Evolutionary conservation across 1,284 basidiomycete genomes (phyloP).

Genomic region (Volvariella volvacea): DNA sequence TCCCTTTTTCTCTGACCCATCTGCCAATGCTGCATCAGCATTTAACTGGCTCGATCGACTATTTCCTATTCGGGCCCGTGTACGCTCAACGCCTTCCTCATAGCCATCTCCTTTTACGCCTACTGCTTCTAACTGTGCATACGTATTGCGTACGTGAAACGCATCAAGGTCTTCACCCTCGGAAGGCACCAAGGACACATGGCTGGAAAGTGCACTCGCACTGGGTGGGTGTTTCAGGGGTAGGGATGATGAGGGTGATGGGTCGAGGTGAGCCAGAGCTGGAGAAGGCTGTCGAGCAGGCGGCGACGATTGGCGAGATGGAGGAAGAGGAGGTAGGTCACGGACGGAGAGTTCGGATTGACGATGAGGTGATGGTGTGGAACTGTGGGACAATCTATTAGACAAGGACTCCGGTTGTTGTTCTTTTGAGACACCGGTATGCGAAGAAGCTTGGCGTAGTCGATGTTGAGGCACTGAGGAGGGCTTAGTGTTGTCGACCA

Average conservation of each 20-base stretch:
- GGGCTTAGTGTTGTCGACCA: background rate
- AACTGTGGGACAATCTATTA: slow-evolving; percentile 20
- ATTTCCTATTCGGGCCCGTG: slow-evolving; percentile 71
- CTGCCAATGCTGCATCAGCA: slow-evolving; percentile 47
- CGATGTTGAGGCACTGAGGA: background rate
- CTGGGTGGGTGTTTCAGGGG: slow-evolving; percentile 29
- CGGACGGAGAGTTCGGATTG: slow-evolving; percentile 17
- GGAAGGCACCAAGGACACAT: slow-evolving; percentile 53
- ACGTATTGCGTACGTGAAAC: slow-evolving; percentile 83
- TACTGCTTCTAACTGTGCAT: slow-evolving; percentile 76
- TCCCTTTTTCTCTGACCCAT: slow-evolving; percentile 49
- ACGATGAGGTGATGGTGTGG: slow-evolving; percentile 15
- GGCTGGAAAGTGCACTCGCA: slow-evolving; percentile 16
- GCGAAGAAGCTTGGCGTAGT: slow-evolving; percentile 13
- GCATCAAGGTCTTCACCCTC: slow-evolving; percentile 81
- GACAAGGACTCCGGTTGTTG: slow-evolving; percentile 19
- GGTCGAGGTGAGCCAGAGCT: slow-evolving; percentile 19
- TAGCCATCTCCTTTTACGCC: slow-evolving; percentile 91
- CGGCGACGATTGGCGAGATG: slow-evolving; percentile 19
- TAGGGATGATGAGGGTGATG: slow-evolving; percentile 24
- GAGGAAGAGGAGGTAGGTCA: slow-evolving; percentile 26
- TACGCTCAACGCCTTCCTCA: slow-evolving; percentile 87
- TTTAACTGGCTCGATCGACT: slow-evolving; percentile 54
- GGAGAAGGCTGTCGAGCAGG: slow-evolving; percentile 24
- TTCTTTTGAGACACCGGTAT: too few species aligned